Evolutionary conservation across 169 alveolate species (phyloP).

Genomic region (Plasmodium cynomolgi): DNA sequence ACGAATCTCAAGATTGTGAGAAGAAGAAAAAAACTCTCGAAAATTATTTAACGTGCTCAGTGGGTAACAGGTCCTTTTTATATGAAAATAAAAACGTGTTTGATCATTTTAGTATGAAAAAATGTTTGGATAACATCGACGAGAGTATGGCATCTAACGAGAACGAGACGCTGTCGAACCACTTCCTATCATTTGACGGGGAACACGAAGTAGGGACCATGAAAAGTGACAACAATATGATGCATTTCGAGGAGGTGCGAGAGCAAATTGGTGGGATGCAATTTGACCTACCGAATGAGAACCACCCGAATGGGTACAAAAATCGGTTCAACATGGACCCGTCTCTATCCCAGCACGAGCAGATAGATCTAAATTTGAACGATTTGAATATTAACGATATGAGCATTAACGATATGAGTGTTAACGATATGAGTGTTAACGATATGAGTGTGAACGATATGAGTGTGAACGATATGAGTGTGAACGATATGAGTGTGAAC

Average conservation of each 20-base stretch:
- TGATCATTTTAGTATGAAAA: constrained; percentile 42
- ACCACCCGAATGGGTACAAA: constrained; percentile 12
- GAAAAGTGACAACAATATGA: constrained; percentile 3
- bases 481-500: background rate
- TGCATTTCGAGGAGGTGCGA: constrained; percentile 69
- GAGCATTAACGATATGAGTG: background rate
- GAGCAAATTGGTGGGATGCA: constrained; percentile 29
- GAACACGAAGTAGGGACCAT: constrained; percentile 27
- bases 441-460: background rate
- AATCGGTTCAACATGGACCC: constrained; percentile 55
- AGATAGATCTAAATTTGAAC: constrained; percentile 41
- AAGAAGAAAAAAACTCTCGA: constrained; percentile 30
- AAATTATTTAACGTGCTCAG: constrained; percentile 23
- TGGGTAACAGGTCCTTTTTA: constrained; percentile 1
- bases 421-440: background rate
- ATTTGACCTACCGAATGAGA: constrained; percentile 11
- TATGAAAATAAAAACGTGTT: constrained; percentile 51
- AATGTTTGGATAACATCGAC: constrained; percentile 64
- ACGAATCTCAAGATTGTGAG: constrained; percentile 40
- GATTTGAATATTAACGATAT: background rate
- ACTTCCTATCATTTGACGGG: constrained; percentile 38
- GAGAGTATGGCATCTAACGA: constrained; percentile 12
- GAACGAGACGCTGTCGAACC: constrained; percentile 28
- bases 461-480: background rate
- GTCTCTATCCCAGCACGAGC: constrained; percentile 44